Evolutionary conservation across 495 filamentous ascomycete genomes (phyloP), one percentile per base, ranked within the genome.

Genomic region (Penicillium dipodomyicola): DNA sequence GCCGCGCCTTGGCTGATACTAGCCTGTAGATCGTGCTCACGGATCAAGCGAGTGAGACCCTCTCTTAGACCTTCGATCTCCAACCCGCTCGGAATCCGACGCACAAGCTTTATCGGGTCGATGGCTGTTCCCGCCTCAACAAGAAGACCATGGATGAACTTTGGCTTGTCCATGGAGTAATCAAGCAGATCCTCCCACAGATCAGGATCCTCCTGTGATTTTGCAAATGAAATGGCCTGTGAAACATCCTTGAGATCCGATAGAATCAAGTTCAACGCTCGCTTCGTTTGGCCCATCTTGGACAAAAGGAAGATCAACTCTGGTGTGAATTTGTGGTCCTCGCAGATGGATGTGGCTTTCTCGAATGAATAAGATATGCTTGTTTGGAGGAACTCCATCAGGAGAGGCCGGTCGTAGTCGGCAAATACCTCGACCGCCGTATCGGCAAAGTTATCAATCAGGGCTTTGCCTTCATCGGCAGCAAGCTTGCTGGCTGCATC

Each of bases 151-250:
- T 90, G 86, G 54, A 98, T 96, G 74, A 98, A 98, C 14, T 82
- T 82, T 0, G 94, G 94, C 61, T 96, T 96, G 70, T 96, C 90
- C 95, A 98, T 97, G 22, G 84, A 88, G 74, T 97, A 97, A 56
- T 92, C 83, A 20, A 98, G 84, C 10, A 98, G 80, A 64, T 98
- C 94, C 59, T 96, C 87, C 94, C 94, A 98, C 0, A 98, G 80
- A 61, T 93, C 89, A 0, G 84, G 83, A 57, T 97, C 93, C 56
- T 92, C 82, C 67, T 96, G 92, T 45, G 90, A 86, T 70, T 96
- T 96, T 47, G 92, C 91, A 59, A 97, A 98, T 8, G 87, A 81
- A 59, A 98, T 97, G 44, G 94, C 94, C 56, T 91, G 89, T 5
- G 85, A 87, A 42, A 97, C 91, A 63, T 97, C 92, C 54, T 83